Percentiles rank a stretch among this genome's conserved stretches.
Evolutionary conservation across 768 basidiomycete genomes (phyloP).

Genomic region (Rhodotorula diobovata): DNA sequence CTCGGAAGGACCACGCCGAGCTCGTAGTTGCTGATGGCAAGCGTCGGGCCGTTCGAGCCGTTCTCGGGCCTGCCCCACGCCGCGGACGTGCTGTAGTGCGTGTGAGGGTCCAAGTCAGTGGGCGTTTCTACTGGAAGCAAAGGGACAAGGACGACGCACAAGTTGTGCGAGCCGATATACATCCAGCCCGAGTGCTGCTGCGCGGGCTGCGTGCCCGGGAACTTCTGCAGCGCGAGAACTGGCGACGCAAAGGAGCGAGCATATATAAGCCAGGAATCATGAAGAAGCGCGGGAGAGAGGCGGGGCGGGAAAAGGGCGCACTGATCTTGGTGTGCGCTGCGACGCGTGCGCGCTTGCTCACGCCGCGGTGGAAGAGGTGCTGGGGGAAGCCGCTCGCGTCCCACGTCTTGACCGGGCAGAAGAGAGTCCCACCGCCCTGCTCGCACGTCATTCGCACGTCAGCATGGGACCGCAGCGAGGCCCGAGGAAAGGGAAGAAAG

Average conservation of each 20-base stretch:
- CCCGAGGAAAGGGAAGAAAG: neutral
- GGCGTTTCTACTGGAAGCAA: neutral
- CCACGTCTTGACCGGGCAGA: slow-evolving; percentile 18
- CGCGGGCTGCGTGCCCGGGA: neutral
- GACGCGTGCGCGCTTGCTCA: slow-evolving; percentile 22
- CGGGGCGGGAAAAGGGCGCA: neutral
- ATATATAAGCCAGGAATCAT: too few relatives aligned
- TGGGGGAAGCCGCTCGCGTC: neutral
- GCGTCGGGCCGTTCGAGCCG: neutral
- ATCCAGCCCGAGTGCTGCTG: slow-evolving; percentile 23
- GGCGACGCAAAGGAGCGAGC: neutral
- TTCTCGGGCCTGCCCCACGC: slow-evolving; percentile 34
- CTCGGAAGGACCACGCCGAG: slow-evolving; percentile 31
- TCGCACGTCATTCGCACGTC: neutral
- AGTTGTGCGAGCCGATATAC: slow-evolving; percentile 35
- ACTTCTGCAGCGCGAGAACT: slow-evolving; percentile 31
- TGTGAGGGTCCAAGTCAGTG: neutral
- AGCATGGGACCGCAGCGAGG: neutral
- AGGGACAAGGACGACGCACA: neutral
- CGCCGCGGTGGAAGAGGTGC: slow-evolving; percentile 17
- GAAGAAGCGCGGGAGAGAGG: too few relatives aligned
- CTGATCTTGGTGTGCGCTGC: slow-evolving; percentile 34
- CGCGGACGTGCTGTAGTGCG: slow-evolving; percentile 8
- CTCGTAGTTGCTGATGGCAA: slow-evolving; percentile 26
- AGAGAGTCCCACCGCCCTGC: slow-evolving; percentile 32